Base-by-base conservation (phyloP, 495 filamentous ascomycete genomes). In the Elaphomyces granulatus region DNA sequence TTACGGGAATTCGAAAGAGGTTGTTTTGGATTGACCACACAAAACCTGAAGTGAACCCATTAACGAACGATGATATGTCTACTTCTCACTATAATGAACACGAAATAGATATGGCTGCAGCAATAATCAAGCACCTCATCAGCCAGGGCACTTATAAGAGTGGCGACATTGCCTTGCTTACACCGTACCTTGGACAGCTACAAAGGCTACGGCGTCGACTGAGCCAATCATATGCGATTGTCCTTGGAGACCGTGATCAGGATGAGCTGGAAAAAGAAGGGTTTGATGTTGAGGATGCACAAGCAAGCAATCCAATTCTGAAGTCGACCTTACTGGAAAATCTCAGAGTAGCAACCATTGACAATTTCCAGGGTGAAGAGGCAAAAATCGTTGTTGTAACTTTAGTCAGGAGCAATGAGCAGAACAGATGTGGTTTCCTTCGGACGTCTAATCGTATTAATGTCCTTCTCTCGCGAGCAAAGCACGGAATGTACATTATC, bases 331-430 rank as follows among this genome's bases (percentile, higher is more conserved):
- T 87, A 1, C 45, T 77, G 0, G 63, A 79, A n/a, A 61, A 64
- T 9, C 56, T 92, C 2, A 64, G 78, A 18, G 52, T 85, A 4
- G 80, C 85, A n/a, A 90, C 80, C 0, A 75, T 92, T n/a, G 84
- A 90, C 52, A 87, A 85, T 49, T 87, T 87, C 41, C 82, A 87
- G 48, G 81, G 81, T 4, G 83, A 90, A 51, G 81, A 90, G 48
- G 81, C 81, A 10, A 81, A 83, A 38, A 67, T 88, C 2, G 68
- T 90, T 8, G 63, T 90, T n/a, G 67, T 92, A n/a, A 87, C 83
- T 0, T 58, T 90, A 0, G 85, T 90, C 9, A 68, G 83, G 34
- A 81, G 78, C 55, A 90, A 88, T 46, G 41, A 52, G 2, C 49
- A 71, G 17, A 66, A 64, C 31, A 67, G 66, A n/a, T 74, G 71